phyloP scores from a whole-genome alignment of 129 eudicot species.

The Gnaphalium uliginosum region DNA sequence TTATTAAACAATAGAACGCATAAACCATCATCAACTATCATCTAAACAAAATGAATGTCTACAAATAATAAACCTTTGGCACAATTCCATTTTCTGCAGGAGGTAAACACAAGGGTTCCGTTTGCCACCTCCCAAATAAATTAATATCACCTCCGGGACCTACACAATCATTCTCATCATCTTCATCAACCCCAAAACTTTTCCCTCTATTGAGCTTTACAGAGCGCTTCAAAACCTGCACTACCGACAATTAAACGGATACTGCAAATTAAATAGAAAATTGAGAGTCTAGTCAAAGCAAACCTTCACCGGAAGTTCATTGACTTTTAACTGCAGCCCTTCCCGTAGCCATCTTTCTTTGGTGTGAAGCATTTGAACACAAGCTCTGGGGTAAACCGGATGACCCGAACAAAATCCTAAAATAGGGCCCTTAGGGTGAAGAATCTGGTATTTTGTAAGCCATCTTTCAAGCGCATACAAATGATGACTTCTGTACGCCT shows the following conservation, averaged over 20 bases:
- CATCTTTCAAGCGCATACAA: slow-evolving; percentile 89
- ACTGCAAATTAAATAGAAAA: background rate
- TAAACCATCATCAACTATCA: background rate
- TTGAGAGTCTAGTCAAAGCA: slow-evolving; percentile 13
- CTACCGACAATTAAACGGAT: slow-evolving; percentile 17
- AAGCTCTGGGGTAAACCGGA: slow-evolving; percentile 87
- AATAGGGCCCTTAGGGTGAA: slow-evolving; percentile 85
- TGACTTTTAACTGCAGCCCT: slow-evolving; percentile 71
- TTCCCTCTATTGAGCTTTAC: slow-evolving; percentile 51
- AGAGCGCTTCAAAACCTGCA: slow-evolving; percentile 68
- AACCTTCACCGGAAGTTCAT: slow-evolving; percentile 82
- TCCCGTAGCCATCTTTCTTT: slow-evolving; percentile 90
- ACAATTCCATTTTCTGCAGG: slow-evolving; percentile 83
- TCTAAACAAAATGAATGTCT: background rate
- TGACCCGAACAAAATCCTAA: slow-evolving; percentile 84
- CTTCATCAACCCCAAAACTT: slow-evolving; percentile 45
- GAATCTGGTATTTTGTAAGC: slow-evolving; percentile 83
- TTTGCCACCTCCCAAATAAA: slow-evolving; percentile 95
- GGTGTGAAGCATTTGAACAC: slow-evolving; percentile 81
- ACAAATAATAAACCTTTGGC: slow-evolving; percentile 58
- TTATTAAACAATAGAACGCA: background rate
- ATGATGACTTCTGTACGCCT: slow-evolving; percentile 85
- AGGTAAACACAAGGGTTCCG: slow-evolving; percentile 75
- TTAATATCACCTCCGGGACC: slow-evolving; percentile 43
- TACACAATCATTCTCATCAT: slow-evolving; percentile 49